Percentiles rank a stretch among this genome's conserved stretches.
phyloP scores from a whole-genome alignment of 345 rosid genomes.

The Sisymbrium altissimum region DNA sequence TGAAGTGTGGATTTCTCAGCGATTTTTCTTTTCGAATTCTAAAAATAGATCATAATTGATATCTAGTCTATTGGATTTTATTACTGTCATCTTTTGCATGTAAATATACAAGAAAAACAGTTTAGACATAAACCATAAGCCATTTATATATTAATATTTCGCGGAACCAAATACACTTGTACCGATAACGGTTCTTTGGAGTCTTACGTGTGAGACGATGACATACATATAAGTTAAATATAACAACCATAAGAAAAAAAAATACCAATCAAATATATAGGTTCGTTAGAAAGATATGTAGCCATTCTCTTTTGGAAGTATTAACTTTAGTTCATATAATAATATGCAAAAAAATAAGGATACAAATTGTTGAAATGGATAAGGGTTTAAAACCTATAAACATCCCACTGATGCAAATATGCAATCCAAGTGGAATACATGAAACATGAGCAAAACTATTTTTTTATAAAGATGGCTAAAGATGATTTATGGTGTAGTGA shows the following conservation, averaged over 20 bases:
- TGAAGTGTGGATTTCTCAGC: neutral
- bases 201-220: constrained; percentile 5
- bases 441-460: constrained; percentile 8
- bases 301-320: constrained; percentile 5
- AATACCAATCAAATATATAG: neutral
- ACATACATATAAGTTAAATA: neutral
- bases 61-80: neutral
- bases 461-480: neutral
- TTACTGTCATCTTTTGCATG: neutral
- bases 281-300: constrained; percentile 12
- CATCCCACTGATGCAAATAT: constrained; percentile 19
- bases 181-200: neutral
- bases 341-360: neutral
- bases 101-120: neutral
- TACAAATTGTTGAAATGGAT: constrained; percentile 18
- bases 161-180: constrained; percentile 2
- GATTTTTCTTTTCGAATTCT: neutral
- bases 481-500: constrained; percentile 15
- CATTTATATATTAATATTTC: neutral
- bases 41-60: neutral
- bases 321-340: constrained; percentile 2
- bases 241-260: neutral
- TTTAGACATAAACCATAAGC: neutral
- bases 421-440: constrained; percentile 35
- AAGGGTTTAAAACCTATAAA: constrained; percentile 12